These are phyloP conservation scores for Thelonectria rubi DNA, from an alignment of 2,329 filamentous ascomycete genomes.

Conservation along the genomic window DNA sequence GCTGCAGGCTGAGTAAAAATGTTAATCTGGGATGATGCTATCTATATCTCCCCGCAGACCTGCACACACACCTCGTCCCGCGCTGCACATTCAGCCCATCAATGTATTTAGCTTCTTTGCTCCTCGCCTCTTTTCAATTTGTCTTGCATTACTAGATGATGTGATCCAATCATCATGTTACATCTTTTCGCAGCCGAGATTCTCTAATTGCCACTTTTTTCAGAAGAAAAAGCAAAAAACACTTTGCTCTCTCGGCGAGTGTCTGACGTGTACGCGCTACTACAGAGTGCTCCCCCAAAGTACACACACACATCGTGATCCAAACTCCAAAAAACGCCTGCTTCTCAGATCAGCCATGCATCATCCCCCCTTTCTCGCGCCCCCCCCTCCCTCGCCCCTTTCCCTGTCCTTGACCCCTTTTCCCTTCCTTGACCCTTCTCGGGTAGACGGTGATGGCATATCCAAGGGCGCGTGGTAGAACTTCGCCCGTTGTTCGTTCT, in stretches of 20 bases:
- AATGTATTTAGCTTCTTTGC: background rate
- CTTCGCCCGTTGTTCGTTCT: background rate
- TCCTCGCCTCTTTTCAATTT: too few relatives aligned
- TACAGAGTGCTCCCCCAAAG: background rate
- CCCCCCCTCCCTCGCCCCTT: too few relatives aligned
- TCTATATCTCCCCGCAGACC: too few relatives aligned
- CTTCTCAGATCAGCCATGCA: background rate
- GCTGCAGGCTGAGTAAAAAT: too few relatives aligned
- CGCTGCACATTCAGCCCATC: background rate
- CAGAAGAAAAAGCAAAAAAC: background rate
- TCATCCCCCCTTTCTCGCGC: background rate
- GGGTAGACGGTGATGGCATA: too few relatives aligned
- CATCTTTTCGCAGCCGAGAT: background rate
- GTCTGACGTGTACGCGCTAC: too few relatives aligned
- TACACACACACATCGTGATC: background rate
- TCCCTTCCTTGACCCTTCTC: too few relatives aligned
- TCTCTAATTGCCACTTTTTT: background rate
- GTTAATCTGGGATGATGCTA: too few relatives aligned
- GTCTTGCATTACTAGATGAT: background rate
- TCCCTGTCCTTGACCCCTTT: too few relatives aligned
- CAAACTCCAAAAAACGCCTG: conserved; percentile 3
- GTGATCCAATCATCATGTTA: background rate
- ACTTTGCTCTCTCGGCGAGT: background rate
- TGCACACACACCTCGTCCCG: background rate
- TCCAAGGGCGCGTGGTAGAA: too few relatives aligned